phyloP scores from a whole-genome alignment of 1,139 yeast species.

The Debaryomyces robertsiae region DNA sequence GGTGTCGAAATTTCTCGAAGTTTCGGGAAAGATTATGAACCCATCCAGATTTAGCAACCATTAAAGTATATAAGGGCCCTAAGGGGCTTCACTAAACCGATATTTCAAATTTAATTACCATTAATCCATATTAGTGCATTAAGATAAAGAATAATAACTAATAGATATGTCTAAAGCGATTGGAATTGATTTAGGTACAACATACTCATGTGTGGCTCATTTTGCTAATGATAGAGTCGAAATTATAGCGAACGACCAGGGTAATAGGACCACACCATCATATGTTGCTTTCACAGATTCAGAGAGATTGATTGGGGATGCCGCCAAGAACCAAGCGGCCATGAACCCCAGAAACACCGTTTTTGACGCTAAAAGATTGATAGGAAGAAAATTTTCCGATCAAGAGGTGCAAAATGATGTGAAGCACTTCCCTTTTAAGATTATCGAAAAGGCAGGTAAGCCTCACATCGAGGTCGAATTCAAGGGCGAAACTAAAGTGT shows the following conservation, averaged over 20 bases:
- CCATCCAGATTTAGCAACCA: slow-evolving; percentile 10
- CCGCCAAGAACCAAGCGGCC: slow-evolving; percentile 74
- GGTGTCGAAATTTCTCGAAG: slow-evolving; percentile 12
- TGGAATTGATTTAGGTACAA: slow-evolving; percentile 82
- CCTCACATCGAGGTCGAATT: slow-evolving; percentile 64
- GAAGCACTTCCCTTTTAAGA: slow-evolving; percentile 66
- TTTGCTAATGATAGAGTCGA: slow-evolving; percentile 70
- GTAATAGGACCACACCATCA: slow-evolving; percentile 73
- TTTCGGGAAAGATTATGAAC: slow-evolving; percentile 10
- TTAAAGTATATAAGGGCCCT: slow-evolving; percentile 6
- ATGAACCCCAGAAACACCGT: slow-evolving; percentile 68
- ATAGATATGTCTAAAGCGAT: slow-evolving; percentile 62
- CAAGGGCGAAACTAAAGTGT: slow-evolving; percentile 65
- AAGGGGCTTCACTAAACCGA: no score
- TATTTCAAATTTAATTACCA: slow-evolving; percentile 8
- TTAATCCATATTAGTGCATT: slow-evolving; percentile 3
- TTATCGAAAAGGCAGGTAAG: slow-evolving; percentile 58
- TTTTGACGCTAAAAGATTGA: slow-evolving; percentile 69
- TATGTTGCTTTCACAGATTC: slow-evolving; percentile 70
- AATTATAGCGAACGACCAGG: slow-evolving; percentile 70
- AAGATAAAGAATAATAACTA: neutral
- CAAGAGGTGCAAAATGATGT: slow-evolving; percentile 58
- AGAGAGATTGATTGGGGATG: slow-evolving; percentile 70
- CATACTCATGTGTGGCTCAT: slow-evolving; percentile 80
- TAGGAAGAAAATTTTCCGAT: slow-evolving; percentile 64